Conservation (phyloP, 257 asterid genomes). For the Jacaranda mimosifolia region DNA sequence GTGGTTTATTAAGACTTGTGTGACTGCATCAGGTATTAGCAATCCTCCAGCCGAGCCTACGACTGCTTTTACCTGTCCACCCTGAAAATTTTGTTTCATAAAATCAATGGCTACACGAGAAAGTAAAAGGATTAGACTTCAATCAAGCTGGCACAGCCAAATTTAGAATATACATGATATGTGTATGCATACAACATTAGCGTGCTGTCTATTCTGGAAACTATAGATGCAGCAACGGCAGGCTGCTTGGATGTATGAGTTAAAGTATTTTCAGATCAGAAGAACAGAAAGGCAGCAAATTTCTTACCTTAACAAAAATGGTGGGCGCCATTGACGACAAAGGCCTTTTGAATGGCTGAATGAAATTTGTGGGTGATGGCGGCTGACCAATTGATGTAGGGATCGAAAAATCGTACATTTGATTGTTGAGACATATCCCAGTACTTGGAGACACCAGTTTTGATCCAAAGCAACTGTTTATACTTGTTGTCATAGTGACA, state of each 20-base stretch:
- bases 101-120: neutral
- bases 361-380: conserved; percentile 57
- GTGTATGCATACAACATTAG: too few species aligned
- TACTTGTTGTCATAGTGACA: conserved; percentile 51
- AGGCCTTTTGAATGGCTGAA: conserved; percentile 57
- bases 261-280: neutral
- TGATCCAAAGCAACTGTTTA: conserved; percentile 52
- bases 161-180: too few species aligned
- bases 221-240: too few species aligned
- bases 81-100: conserved; percentile 32
- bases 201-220: too few species aligned
- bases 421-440: conserved; percentile 63
- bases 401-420: conserved; percentile 60
- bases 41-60: conserved; percentile 63
- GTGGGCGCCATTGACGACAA: conserved; percentile 65
- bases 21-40: conserved; percentile 48
- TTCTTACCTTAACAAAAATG: conserved; percentile 47
- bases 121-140: too few species aligned
- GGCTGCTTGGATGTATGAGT: too few species aligned
- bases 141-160: too few species aligned
- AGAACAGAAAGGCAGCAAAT: neutral
- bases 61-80: conserved; percentile 41
- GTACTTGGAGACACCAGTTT: conserved; percentile 50
- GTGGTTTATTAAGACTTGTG: conserved; percentile 50
- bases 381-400: conserved; percentile 41